These are phyloP conservation scores for Trichosporon ovoides DNA, from an alignment of 1,284 basidiomycete genomes.

Conservation along the genomic window DNA sequence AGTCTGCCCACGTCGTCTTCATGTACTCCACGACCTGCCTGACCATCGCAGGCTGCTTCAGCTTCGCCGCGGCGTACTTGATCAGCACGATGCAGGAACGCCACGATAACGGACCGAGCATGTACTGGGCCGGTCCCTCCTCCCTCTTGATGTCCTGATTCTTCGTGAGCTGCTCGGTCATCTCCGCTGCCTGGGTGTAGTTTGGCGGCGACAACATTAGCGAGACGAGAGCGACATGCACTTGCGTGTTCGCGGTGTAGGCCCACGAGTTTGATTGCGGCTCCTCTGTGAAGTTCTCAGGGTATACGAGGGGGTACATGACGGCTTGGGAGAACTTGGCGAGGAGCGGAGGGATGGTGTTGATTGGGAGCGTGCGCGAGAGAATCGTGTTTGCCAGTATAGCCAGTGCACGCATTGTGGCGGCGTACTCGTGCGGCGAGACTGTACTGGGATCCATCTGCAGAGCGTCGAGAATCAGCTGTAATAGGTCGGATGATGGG, in stretches of 20 bases:
- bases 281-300: conserved; percentile 26
- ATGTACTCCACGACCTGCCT: conserved; percentile 33
- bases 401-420: conserved; percentile 44
- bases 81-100: conserved; percentile 35
- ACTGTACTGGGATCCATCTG: conserved; percentile 25
- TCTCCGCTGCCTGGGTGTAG: conserved; percentile 20
- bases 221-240: conserved; percentile 44
- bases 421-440: conserved; percentile 26
- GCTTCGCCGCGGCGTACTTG: conserved; percentile 29
- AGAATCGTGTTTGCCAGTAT: conserved; percentile 47
- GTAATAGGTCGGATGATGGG: conserved; percentile 29
- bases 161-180: conserved; percentile 6
- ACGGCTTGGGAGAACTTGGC: conserved; percentile 31
- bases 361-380: conserved; percentile 44
- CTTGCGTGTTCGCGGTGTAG: conserved; percentile 46
- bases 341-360: conserved; percentile 34
- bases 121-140: conserved; percentile 24
- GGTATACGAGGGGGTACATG: conserved; percentile 38
- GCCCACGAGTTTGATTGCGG: conserved; percentile 29
- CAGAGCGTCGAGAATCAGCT: conserved; percentile 31
- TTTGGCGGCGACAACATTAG: conserved; percentile 45
- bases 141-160: not conserved
- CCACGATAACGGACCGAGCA: conserved; percentile 35
- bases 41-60: conserved; percentile 27
- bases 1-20: conserved; percentile 13